These are phyloP conservation scores for Penicillium macrosclerotiorum DNA, from an alignment of 495 filamentous ascomycete genomes.

Conservation along the genomic window DNA sequence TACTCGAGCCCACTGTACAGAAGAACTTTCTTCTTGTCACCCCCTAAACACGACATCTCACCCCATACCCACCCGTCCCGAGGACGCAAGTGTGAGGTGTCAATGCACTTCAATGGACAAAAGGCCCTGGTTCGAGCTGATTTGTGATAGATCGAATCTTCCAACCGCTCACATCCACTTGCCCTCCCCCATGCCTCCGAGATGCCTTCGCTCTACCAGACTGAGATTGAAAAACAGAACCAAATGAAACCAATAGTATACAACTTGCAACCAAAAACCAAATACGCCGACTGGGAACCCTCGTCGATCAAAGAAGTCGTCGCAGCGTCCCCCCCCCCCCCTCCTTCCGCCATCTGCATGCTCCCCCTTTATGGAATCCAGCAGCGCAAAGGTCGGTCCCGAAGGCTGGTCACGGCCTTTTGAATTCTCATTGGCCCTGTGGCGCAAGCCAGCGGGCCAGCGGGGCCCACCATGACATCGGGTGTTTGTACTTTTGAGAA, in stretches of 20 bases:
- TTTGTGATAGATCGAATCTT: slow-evolving; percentile 21
- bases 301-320: too few relatives aligned
- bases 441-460: slow-evolving; percentile 1
- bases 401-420: not conserved
- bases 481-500: slow-evolving; percentile 13
- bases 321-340: too few relatives aligned
- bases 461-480: slow-evolving; percentile 23
- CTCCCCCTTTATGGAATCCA: not conserved
- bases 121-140: not conserved
- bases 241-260: too few relatives aligned
- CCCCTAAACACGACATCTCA: too few relatives aligned
- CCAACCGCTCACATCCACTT: not conserved
- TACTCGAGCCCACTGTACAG: too few relatives aligned
- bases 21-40: too few relatives aligned
- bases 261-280: too few relatives aligned
- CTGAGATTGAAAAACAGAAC: too few relatives aligned
- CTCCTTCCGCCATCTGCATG: too few relatives aligned
- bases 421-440: slow-evolving; percentile 11
- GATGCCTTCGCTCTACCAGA: too few relatives aligned
- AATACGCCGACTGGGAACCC: too few relatives aligned
- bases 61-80: too few relatives aligned
- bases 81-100: slow-evolving; percentile 6
- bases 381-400: not conserved
- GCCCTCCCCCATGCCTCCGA: not conserved
- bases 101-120: not conserved